These are phyloP conservation scores for Tetrapisispora pingtungensis DNA, from an alignment of 805 yeast genomes.

Conservation along the genomic window DNA sequence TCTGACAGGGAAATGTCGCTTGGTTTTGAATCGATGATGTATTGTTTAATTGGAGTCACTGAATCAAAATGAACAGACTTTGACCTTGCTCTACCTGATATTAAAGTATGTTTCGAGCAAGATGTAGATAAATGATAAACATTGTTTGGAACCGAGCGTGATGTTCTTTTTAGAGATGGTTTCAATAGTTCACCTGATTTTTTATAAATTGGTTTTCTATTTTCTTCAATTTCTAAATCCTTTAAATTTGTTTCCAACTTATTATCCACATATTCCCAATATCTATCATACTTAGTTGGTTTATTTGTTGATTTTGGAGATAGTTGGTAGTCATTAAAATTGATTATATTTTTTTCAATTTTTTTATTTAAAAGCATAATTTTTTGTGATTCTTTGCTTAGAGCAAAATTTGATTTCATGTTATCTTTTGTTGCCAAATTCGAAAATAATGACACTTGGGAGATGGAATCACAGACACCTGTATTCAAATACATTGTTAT, in stretches of 20 bases:
- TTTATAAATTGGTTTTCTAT: constrained; percentile 42
- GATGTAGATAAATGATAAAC: neutral
- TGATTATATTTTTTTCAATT: neutral
- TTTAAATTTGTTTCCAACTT: neutral
- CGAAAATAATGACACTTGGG: neutral
- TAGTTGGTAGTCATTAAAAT: neutral
- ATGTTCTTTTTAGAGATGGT: constrained; percentile 23
- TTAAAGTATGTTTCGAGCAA: no score
- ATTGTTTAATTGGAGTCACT: constrained; percentile 59
- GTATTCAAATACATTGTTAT: constrained; percentile 1
- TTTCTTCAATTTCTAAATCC: neutral
- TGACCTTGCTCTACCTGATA: constrained; percentile 28
- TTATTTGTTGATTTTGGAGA: constrained; percentile 2
- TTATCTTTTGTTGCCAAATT: constrained; percentile 8
- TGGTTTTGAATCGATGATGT: constrained; percentile 65
- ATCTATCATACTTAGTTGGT: neutral
- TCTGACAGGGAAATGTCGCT: constrained; percentile 40
- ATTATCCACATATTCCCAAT: neutral
- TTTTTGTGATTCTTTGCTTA: constrained; percentile 13
- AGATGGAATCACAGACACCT: neutral
- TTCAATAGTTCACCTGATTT: constrained; percentile 68
- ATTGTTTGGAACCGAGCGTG: constrained; percentile 37
- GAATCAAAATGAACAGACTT: constrained; percentile 77
- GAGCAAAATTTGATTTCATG: constrained; percentile 8
- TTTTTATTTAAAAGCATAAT: constrained; percentile 18